phyloP scores from a whole-genome alignment of 768 basidiomycete species.

The Mycena capillaripes region DNA sequence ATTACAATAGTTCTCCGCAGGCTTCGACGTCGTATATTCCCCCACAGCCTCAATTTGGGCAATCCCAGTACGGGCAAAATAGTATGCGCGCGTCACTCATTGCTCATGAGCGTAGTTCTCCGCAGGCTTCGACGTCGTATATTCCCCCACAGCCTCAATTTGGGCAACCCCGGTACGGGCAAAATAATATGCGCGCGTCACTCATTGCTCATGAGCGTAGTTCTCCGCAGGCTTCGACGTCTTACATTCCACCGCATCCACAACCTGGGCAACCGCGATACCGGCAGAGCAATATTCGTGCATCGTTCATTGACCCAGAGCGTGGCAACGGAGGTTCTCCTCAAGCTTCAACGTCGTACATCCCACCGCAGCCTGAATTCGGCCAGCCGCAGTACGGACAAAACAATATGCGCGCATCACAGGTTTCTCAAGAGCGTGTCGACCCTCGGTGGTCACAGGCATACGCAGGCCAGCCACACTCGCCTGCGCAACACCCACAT shows the following conservation, averaged over 20 bases:
- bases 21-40: constrained; percentile 32
- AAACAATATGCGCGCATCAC: background rate
- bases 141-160: no score
- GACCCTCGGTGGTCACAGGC: constrained; percentile 15
- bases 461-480: constrained; percentile 6
- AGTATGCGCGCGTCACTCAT: background rate
- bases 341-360: constrained; percentile 31
- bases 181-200: no score
- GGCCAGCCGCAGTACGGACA: background rate
- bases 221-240: no score
- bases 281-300: no score
- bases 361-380: constrained; percentile 10
- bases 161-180: no score
- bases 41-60: background rate
- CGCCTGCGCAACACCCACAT: constrained; percentile 3
- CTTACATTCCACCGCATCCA: no score
- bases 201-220: no score
- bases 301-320: no score
- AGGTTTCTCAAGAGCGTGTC: background rate
- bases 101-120: constrained; percentile 1
- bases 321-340: no score
- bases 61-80: background rate
- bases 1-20: constrained; percentile 32
- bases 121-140: no score
- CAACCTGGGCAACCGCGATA: no score